These are phyloP conservation scores for Collybia mongolica DNA, from an alignment of 768 basidiomycete species.

Conservation along the genomic window DNA sequence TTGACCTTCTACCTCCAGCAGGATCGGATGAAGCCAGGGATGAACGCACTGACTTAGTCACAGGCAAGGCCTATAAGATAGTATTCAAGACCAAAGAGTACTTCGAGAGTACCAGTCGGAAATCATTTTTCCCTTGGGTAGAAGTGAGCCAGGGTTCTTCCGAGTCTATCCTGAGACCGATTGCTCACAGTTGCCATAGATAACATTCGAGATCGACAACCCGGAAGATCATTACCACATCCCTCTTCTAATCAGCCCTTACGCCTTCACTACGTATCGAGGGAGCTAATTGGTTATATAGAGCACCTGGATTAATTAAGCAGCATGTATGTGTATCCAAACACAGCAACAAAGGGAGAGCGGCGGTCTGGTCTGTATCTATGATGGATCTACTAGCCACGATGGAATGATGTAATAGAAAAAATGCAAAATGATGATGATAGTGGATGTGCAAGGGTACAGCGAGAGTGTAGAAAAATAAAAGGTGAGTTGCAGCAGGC, in stretches of 20 bases:
- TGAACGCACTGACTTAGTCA: constrained; percentile 42
- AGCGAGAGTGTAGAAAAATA: constrained; percentile 23
- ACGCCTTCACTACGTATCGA: constrained; percentile 88
- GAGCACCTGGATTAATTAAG: constrained; percentile 19
- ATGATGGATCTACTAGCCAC: constrained; percentile 31
- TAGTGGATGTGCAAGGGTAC: constrained; percentile 29
- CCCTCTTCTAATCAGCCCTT: constrained; percentile 89
- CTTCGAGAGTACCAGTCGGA: constrained; percentile 60
- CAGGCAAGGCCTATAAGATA: constrained; percentile 76
- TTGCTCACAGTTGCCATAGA: constrained; percentile 40
- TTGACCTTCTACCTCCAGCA: constrained; percentile 63
- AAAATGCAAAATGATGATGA: constrained; percentile 27
- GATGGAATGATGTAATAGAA: constrained; percentile 16
- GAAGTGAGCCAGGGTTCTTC: constrained; percentile 58
- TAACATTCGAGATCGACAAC: constrained; percentile 71
- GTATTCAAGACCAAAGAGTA: constrained; percentile 83
- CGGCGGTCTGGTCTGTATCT: constrained; percentile 21
- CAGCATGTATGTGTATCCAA: constrained; percentile 21
- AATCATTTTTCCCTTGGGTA: constrained; percentile 88
- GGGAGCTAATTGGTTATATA: constrained; percentile 57
- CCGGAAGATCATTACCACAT: constrained; percentile 88
- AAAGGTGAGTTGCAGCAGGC: constrained; percentile 16
- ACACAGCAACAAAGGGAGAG: constrained; percentile 16
- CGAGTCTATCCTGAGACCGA: not conserved
- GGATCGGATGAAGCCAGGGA: constrained; percentile 42